These are phyloP conservation scores for Suillus placidus DNA, from an alignment of 768 basidiomycete genomes.

Conservation along the genomic window DNA sequence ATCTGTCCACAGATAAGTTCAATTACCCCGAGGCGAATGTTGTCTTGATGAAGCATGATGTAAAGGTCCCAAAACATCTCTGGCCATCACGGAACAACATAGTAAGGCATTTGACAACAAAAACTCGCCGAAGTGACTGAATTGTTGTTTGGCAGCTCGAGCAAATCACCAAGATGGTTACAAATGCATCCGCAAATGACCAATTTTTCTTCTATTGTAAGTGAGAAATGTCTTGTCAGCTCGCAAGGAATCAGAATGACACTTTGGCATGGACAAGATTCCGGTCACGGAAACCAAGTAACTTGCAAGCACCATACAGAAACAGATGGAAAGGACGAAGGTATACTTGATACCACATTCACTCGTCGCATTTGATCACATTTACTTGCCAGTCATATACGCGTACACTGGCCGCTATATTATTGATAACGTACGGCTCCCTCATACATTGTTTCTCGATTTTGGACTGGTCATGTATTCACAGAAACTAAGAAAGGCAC, in stretches of 20 bases:
- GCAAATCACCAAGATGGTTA: conserved; percentile 47
- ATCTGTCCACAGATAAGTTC: conserved; percentile 36
- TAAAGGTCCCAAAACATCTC: conserved; percentile 26
- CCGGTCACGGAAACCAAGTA: conserved; percentile 54
- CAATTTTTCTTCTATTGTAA: conserved; percentile 61
- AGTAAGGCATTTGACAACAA: conserved; percentile 32
- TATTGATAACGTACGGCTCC: conserved; percentile 25
- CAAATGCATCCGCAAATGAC: conserved; percentile 48
- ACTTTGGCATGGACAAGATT: conserved; percentile 33
- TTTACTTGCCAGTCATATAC: conserved; percentile 15
- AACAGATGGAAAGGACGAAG: conserved; percentile 56
- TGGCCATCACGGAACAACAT: conserved; percentile 50
- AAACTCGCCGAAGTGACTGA: background rate
- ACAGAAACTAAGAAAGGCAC: conserved; percentile 26
- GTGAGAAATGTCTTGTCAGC: conserved; percentile 13
- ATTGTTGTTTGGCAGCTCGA: conserved; percentile 33
- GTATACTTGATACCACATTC: conserved; percentile 28
- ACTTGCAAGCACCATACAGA: conserved; percentile 46
- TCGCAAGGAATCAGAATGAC: background rate
- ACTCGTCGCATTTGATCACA: background rate
- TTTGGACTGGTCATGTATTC: background rate
- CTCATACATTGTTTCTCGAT: conserved; percentile 25
- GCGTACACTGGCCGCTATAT: conserved; percentile 19
- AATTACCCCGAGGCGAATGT: conserved; percentile 43
- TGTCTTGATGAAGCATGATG: conserved; percentile 45